A percentile compares a stretch with the other conserved stretches of the same genome.
Evolutionary conservation across 371 early-diverging fungal species (phyloP).

Genomic region (Apophysomyces sp.): DNA sequence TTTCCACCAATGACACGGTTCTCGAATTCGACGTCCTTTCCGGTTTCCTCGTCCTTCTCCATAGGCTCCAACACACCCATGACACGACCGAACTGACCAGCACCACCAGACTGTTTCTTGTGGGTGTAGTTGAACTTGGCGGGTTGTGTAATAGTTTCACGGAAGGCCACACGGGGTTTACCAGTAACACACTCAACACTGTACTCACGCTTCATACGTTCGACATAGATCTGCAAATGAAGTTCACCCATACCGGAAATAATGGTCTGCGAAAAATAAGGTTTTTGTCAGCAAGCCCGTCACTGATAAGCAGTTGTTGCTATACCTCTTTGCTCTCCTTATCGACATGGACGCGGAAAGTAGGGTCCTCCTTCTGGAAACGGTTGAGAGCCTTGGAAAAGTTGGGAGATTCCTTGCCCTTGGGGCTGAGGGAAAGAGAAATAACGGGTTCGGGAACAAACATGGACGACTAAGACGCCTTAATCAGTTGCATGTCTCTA

Average conservation of each 20-base stretch:
- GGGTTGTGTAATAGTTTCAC: conserved; percentile 84
- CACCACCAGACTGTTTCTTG: conserved; percentile 98
- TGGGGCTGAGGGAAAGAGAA: conserved; percentile 88
- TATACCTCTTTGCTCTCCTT: conserved; percentile 81
- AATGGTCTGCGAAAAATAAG: conserved; percentile 60
- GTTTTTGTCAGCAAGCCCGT: neutral
- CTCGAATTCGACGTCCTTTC: conserved; percentile 57
- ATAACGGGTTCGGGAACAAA: conserved; percentile 98
- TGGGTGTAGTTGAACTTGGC: conserved; percentile 95
- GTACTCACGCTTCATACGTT: conserved; percentile 97
- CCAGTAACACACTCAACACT: conserved; percentile 91
- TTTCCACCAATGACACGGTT: conserved; percentile 91
- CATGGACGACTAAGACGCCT: conserved; percentile 76
- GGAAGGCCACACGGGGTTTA: conserved; percentile 96
- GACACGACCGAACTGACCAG: conserved; percentile 96
- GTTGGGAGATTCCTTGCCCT: conserved; percentile 88
- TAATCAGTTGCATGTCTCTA: no score
- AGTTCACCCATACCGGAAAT: conserved; percentile 94
- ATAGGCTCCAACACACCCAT: conserved; percentile 92
- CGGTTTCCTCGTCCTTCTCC: conserved; percentile 49
- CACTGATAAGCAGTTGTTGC: neutral
- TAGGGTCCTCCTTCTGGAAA: conserved; percentile 98
- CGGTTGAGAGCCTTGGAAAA: conserved; percentile 94
- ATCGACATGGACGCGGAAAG: conserved; percentile 95
- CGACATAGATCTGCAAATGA: conserved; percentile 93